These are phyloP conservation scores for Panicum miliaceum DNA, from an alignment of 176 grass and related monocot genomes.

Conservation along the genomic window DNA sequence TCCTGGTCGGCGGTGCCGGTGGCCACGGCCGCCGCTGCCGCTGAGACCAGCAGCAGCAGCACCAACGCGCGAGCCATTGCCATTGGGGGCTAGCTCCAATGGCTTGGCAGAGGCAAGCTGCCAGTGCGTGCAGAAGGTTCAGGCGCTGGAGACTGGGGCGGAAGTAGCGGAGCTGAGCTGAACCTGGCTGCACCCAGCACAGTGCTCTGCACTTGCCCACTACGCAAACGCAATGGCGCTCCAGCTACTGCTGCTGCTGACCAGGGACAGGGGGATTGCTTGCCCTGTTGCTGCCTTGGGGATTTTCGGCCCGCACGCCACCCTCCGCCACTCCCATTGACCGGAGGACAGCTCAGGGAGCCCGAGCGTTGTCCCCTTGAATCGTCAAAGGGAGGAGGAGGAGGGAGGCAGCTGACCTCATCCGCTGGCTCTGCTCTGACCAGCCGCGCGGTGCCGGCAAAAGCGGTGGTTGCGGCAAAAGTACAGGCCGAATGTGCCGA, in stretches of 20 bases:
- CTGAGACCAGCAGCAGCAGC: slow-evolving; percentile 20
- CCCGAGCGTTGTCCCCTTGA: neutral
- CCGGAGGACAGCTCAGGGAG: slow-evolving; percentile 48
- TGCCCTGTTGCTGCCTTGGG: slow-evolving; percentile 46
- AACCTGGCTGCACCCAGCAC: slow-evolving; percentile 1
- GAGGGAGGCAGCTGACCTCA: slow-evolving; percentile 28
- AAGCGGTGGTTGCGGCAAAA: slow-evolving; percentile 21
- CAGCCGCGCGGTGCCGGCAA: slow-evolving; percentile 3
- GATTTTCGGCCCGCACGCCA: slow-evolving; percentile 38
- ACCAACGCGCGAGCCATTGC: slow-evolving; percentile 30
- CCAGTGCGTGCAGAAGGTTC: neutral
- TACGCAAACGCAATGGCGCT: slow-evolving; percentile 44
- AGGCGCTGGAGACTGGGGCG: neutral
- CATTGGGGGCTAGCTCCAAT: slow-evolving; percentile 33
- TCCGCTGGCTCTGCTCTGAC: slow-evolving; percentile 30
- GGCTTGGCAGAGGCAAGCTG: neutral
- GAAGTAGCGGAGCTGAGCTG: slow-evolving; percentile 9
- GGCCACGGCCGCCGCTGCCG: neutral
- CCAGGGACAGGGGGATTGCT: slow-evolving; percentile 36
- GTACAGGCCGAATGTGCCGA: slow-evolving; percentile 42
- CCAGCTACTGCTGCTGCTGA: slow-evolving; percentile 15
- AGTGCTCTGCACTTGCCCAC: slow-evolving; percentile 26
- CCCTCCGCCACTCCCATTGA: slow-evolving; percentile 45
- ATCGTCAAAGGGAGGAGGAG: slow-evolving; percentile 21
- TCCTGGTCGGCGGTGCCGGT: slow-evolving; percentile 50